phyloP scores from a whole-genome alignment of 768 basidiomycete species.

The Tubosaeta sp. region DNA sequence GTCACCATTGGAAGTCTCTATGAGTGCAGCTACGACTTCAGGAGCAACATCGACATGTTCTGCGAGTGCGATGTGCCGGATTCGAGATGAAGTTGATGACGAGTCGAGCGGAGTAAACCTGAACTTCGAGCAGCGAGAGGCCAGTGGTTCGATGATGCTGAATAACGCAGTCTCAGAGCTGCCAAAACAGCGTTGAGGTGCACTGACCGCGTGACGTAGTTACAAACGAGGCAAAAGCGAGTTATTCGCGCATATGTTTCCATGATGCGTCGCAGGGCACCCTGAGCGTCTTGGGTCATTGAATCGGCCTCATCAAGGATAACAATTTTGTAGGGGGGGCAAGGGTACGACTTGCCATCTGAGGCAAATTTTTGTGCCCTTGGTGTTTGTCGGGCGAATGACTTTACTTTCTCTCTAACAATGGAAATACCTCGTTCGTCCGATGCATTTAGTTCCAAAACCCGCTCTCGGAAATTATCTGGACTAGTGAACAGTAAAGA shows the following conservation, averaged over 20 bases:
- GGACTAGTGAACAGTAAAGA: slow-evolving; percentile 50
- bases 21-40: slow-evolving; percentile 66
- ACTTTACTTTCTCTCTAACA: slow-evolving; percentile 98
- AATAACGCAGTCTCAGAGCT: not conserved
- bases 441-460: slow-evolving; percentile 96
- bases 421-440: slow-evolving; percentile 97
- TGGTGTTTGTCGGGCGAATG: slow-evolving; percentile 91
- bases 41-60: slow-evolving; percentile 62
- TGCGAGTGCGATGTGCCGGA: slow-evolving; percentile 72
- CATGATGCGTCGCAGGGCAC: slow-evolving; percentile 97
- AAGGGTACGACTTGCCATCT: slow-evolving; percentile 83
- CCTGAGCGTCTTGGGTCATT: slow-evolving; percentile 99
- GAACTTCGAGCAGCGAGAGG: slow-evolving; percentile 99
- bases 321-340: slow-evolving; percentile 97
- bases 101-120: slow-evolving; percentile 92
- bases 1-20: slow-evolving; percentile 83
- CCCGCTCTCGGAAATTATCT: slow-evolving; percentile 88
- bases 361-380: slow-evolving; percentile 70
- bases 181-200: not conserved
- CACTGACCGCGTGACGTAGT: slow-evolving; percentile 92
- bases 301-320: slow-evolving; percentile 99
- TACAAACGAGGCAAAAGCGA: slow-evolving; percentile 96
- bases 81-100: slow-evolving; percentile 65
- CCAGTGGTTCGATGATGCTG: slow-evolving; percentile 97
- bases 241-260: slow-evolving; percentile 98